phyloP scores from a whole-genome alignment of 2,329 filamentous ascomycete species.

The Botrytis fragariae region DNA sequence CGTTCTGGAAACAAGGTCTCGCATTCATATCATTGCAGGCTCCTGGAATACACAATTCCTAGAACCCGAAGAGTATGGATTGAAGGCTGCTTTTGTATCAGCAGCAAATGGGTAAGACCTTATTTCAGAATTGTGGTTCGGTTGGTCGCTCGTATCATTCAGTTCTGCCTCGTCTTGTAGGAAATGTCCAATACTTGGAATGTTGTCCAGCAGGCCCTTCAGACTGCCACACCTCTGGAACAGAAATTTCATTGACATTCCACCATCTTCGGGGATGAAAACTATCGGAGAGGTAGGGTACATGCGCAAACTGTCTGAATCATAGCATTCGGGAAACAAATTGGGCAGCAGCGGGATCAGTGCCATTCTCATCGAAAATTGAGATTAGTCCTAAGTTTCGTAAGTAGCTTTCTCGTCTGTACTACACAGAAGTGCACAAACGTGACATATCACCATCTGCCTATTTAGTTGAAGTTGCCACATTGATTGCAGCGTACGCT shows the following conservation, averaged over 20 bases:
- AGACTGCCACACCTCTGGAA: not conserved
- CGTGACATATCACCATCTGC: not conserved
- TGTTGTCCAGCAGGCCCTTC: not conserved
- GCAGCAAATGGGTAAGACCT: not conserved
- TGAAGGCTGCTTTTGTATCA: not conserved
- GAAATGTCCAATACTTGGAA: not conserved
- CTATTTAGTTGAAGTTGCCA: too few relatives aligned
- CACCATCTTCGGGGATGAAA: not conserved
- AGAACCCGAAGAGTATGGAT: not conserved
- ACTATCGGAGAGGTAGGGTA: not conserved
- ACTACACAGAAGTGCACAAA: not conserved
- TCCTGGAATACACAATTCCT: accelerated
- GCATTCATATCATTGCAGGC: not conserved
- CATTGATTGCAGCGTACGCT: not conserved
- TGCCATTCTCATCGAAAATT: accelerated
- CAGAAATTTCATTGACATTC: not conserved
- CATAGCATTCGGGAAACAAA: not conserved
- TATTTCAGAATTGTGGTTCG: not conserved
- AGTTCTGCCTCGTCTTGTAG: not conserved
- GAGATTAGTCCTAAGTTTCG: not conserved
- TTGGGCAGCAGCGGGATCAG: not conserved
- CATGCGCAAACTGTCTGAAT: not conserved
- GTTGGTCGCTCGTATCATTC: not conserved
- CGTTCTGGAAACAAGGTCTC: not conserved
- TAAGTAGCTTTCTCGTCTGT: not conserved